Conservation (phyloP, 495 filamentous ascomycete species). For the Geopyxis carbonaria region DNA sequence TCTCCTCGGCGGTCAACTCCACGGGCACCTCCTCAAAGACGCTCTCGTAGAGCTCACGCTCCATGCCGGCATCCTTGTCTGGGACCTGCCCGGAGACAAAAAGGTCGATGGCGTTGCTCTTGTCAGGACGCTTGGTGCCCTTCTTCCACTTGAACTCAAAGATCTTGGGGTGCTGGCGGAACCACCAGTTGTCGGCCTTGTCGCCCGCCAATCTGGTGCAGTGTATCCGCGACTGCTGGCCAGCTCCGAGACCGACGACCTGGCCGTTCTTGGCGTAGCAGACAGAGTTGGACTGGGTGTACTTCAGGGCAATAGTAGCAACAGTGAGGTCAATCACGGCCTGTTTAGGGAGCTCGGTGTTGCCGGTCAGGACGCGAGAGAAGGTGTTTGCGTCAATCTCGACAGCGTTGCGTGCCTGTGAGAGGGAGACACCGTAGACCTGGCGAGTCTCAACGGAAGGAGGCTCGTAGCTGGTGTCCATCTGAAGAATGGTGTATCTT, state of each 20-base stretch:
- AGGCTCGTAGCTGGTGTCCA: slow-evolving; percentile 75
- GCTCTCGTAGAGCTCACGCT: slow-evolving; percentile 70
- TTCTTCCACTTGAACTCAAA: slow-evolving; percentile 88
- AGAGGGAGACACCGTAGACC: slow-evolving; percentile 70
- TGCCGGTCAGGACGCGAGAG: slow-evolving; percentile 57
- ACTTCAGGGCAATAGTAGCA: slow-evolving; percentile 91
- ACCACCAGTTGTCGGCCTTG: slow-evolving; percentile 99
- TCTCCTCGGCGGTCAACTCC: slow-evolving; percentile 69
- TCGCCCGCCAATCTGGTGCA: slow-evolving; percentile 96
- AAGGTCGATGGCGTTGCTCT: slow-evolving; percentile 93
- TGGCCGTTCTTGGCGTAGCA: slow-evolving; percentile 95
- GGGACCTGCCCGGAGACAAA: slow-evolving; percentile 80
- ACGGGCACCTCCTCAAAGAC: slow-evolving; percentile 83
- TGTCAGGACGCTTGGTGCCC: slow-evolving; percentile 86
- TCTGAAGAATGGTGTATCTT: slow-evolving; percentile 88
- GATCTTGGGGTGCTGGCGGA: slow-evolving; percentile 82
- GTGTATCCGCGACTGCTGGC: slow-evolving; percentile 94
- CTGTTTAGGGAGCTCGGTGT: slow-evolving; percentile 50
- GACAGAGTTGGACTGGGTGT: slow-evolving; percentile 95
- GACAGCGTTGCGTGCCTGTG: slow-evolving; percentile 83
- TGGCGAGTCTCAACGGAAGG: slow-evolving; percentile 57
- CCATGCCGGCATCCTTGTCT: slow-evolving; percentile 37
- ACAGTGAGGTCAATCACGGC: slow-evolving; percentile 83
- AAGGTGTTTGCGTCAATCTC: slow-evolving; percentile 74
- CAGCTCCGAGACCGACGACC: slow-evolving; percentile 82